Percentiles rank a stretch among this genome's conserved stretches.
These are phyloP conservation scores for Neurospora sp. DNA, from an alignment of 495 filamentous ascomycete species.

Conservation along the genomic window DNA sequence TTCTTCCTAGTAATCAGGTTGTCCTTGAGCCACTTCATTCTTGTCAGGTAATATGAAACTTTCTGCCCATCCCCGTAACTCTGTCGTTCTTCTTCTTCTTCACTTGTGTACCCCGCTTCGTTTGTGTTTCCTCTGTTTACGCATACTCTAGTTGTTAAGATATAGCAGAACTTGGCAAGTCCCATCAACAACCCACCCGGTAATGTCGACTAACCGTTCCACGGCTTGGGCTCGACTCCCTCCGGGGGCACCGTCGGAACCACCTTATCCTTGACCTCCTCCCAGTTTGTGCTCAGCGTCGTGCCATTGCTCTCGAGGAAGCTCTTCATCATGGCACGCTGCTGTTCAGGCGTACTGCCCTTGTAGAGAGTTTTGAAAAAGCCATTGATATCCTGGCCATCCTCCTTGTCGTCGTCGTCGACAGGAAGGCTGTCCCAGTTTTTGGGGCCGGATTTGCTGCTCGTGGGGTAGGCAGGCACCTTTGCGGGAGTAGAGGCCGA, in stretches of 20 bases:
- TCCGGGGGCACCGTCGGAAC: constrained; percentile 70
- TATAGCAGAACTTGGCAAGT: background rate
- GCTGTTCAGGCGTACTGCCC: constrained; percentile 65
- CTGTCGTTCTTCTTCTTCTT: background rate
- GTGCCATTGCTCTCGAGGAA: constrained; percentile 90
- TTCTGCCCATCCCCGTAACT: background rate
- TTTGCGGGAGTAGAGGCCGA: background rate
- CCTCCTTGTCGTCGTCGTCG: constrained; percentile 47
- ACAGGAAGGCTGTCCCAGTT: constrained; percentile 76
- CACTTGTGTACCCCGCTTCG: background rate
- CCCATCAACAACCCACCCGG: background rate
- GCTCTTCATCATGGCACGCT: constrained; percentile 95
- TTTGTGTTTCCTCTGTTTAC: background rate
- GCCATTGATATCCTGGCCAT: constrained; percentile 57
- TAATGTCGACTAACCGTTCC: constrained; percentile 21
- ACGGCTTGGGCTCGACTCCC: constrained; percentile 65
- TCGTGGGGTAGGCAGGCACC: constrained; percentile 73
- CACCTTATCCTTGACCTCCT: constrained; percentile 62
- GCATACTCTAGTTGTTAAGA: too few species aligned
- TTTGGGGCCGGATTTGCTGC: constrained; percentile 72
- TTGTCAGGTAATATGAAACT: background rate
- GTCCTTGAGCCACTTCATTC: background rate
- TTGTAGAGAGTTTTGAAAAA: constrained; percentile 94
- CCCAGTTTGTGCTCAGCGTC: constrained; percentile 86
- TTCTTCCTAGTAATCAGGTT: background rate